Percentiles rank a stretch among this genome's conserved stretches.
phyloP scores from a whole-genome alignment of 176 grass and related monocot species.

The Saccharum spontaneum region DNA sequence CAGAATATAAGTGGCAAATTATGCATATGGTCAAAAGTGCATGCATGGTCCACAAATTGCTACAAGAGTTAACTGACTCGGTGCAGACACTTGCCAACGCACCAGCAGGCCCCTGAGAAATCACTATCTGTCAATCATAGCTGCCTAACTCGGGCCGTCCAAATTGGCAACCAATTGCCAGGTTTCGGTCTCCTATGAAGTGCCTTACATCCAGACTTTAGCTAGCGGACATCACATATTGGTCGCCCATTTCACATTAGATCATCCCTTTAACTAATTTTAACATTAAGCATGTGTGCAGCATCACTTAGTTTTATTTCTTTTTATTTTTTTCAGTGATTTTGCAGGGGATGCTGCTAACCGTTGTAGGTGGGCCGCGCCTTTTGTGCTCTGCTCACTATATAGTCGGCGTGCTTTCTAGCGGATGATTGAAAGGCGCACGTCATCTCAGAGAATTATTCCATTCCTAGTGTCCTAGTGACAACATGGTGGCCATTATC shows the following conservation, averaged over 20 bases:
- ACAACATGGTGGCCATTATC: background rate
- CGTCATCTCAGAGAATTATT: background rate
- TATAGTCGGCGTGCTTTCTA: slow-evolving; percentile 14
- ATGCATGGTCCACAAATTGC: background rate
- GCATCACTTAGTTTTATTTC: background rate
- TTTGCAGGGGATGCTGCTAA: slow-evolving; percentile 39
- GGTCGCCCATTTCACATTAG: slow-evolving; percentile 14
- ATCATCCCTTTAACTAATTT: slow-evolving; percentile 30
- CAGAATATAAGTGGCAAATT: background rate
- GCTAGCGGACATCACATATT: slow-evolving; percentile 39
- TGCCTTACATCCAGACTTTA: slow-evolving; percentile 24
- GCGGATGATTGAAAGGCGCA: slow-evolving; percentile 15
- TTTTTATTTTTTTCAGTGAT: background rate
- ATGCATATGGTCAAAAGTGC: background rate
- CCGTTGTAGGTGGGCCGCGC: slow-evolving; percentile 33
- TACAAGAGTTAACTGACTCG: slow-evolving; percentile 30
- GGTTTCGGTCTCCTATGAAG: background rate
- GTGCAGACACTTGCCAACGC: background rate
- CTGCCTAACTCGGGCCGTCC: slow-evolving; percentile 26
- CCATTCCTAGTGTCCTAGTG: background rate
- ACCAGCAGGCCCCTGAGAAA: background rate
- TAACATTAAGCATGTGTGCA: slow-evolving; percentile 12
- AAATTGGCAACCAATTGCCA: slow-evolving; percentile 28
- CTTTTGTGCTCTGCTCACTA: slow-evolving; percentile 12
- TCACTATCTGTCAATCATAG: slow-evolving; percentile 24